phyloP scores from a whole-genome alignment of 2,329 filamentous ascomycete species.

The Trichophyton simii region DNA sequence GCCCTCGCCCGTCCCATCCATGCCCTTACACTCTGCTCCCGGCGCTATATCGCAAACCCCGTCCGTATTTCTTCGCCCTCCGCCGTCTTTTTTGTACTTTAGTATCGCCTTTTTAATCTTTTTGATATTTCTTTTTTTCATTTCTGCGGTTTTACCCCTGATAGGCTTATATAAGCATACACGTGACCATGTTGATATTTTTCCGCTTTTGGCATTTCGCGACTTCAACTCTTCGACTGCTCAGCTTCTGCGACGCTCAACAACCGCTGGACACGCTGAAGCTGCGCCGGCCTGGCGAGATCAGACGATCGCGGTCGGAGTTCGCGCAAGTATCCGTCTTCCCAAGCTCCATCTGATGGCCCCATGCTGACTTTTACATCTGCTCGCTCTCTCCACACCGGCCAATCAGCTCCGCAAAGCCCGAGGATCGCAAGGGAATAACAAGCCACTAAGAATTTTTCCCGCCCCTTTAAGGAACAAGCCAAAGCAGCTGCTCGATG shows the following conservation, averaged over 20 bases:
- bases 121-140: not conserved
- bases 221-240: not conserved
- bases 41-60: not conserved
- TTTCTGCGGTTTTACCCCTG: not conserved
- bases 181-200: not conserved
- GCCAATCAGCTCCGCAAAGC: not conserved
- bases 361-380: not conserved
- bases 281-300: not conserved
- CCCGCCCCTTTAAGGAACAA: not conserved
- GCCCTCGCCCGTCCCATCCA: not conserved
- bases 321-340: not conserved
- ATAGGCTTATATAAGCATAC: not conserved
- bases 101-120: not conserved
- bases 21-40: not conserved
- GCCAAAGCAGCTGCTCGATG: not conserved
- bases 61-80: too few species aligned
- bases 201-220: not conserved
- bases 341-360: not conserved
- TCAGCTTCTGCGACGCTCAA: not conserved
- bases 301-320: not conserved
- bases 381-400: not conserved
- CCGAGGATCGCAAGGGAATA: not conserved
- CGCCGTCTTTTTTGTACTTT: too few species aligned
- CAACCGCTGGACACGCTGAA: not conserved
- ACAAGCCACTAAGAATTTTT: not conserved